Evolutionary conservation across 2,329 filamentous ascomycete genomes (phyloP).

Genomic region (Exophiala calicioides): DNA sequence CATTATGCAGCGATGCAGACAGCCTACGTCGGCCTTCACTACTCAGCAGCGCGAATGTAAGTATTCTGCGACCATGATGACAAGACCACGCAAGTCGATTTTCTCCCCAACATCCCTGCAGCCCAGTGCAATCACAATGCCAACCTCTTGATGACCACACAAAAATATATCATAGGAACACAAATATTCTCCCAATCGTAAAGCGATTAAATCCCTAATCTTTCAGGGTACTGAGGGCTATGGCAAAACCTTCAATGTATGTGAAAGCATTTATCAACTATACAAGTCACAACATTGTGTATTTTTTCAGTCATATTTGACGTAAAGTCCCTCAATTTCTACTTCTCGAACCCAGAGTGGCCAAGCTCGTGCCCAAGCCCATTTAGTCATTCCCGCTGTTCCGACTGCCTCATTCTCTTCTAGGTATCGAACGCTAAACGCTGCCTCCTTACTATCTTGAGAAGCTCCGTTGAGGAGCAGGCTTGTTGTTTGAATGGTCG

Average conservation of each 20-base stretch:
- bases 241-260: background rate
- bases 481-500: slow-evolving; percentile 44
- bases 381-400: background rate
- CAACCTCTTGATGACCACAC: too few relatives aligned
- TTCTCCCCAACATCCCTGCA: too few relatives aligned
- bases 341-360: slow-evolving; percentile 7
- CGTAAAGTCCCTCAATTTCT: background rate
- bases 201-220: background rate
- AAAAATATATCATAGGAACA: too few relatives aligned
- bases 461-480: slow-evolving; percentile 6
- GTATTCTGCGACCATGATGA: too few relatives aligned
- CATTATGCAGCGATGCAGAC: too few relatives aligned
- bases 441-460: background rate
- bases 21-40: too few relatives aligned
- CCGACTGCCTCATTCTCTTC: background rate
- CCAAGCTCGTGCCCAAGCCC: background rate
- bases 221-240: background rate
- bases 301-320: background rate
- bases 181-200: too few relatives aligned
- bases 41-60: too few relatives aligned
- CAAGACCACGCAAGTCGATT: too few relatives aligned
- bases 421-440: background rate
- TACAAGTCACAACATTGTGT: background rate
- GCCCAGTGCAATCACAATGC: too few relatives aligned
- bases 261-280: background rate